Conservation (phyloP, 441 rosid genomes). For the Mallotus japonicus region DNA sequence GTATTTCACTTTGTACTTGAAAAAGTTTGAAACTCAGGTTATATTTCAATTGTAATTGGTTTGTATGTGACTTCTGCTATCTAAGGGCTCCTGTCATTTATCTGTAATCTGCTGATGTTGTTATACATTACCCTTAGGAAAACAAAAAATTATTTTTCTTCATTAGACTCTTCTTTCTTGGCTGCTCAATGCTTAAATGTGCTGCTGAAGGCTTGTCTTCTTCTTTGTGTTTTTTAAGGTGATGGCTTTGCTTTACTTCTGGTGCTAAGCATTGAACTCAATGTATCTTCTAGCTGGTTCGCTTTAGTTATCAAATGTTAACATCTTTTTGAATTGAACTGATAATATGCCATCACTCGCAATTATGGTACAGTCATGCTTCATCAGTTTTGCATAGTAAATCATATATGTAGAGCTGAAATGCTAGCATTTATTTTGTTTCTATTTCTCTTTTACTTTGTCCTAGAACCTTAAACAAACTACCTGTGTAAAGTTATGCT, state of each 20-base stretch:
- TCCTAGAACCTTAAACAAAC: neutral
- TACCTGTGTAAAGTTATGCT: neutral
- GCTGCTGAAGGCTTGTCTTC: neutral
- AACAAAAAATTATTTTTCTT: no score
- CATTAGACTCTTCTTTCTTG: neutral
- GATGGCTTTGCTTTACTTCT: neutral
- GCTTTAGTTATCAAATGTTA: neutral
- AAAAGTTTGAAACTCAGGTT: no score
- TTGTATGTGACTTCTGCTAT: neutral
- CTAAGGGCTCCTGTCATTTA: neutral
- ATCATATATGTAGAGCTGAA: neutral
- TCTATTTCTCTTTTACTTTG: neutral
- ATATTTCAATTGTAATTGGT: neutral
- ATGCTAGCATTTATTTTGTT: no score
- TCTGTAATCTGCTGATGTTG: no score
- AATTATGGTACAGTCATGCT: no score
- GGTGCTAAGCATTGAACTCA: neutral
- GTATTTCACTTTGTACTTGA: constrained; percentile 23
- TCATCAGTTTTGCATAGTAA: neutral
- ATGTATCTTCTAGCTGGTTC: neutral
- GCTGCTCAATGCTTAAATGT: neutral
- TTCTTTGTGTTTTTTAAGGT: neutral
- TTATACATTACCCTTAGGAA: neutral
- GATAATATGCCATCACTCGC: no score
- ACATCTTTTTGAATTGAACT: neutral